Evolutionary conservation across 202 grass and related monocot species (phyloP).

Genomic region (Zoysia matrella): DNA sequence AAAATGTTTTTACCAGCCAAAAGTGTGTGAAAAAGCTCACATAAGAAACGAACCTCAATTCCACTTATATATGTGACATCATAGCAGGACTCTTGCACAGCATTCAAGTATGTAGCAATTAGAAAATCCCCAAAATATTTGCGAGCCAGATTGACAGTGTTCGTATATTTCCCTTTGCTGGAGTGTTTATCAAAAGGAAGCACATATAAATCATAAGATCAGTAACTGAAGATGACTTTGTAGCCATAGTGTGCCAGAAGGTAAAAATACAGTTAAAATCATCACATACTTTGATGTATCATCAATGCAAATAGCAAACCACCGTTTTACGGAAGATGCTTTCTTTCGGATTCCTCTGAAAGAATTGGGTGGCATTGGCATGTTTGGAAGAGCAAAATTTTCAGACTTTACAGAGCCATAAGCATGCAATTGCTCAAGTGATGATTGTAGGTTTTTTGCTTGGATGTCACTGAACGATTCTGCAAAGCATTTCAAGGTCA

Average conservation of each 20-base stretch:
- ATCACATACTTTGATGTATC: constrained; percentile 77
- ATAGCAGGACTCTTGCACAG: constrained; percentile 76
- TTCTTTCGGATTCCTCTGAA: constrained; percentile 89
- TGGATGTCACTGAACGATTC: constrained; percentile 68
- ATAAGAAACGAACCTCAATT: constrained; percentile 75
- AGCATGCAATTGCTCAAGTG: constrained; percentile 69
- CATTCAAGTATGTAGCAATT: constrained; percentile 82
- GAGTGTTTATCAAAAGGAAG: constrained; percentile 41
- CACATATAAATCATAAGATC: constrained; percentile 30
- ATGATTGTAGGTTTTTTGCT: constrained; percentile 60
- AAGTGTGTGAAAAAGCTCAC: constrained; percentile 15
- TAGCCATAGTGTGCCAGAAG: constrained; percentile 31
- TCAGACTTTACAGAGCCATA: constrained; percentile 48
- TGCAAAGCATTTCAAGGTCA: constrained; percentile 49
- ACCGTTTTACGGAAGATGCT: constrained; percentile 73
- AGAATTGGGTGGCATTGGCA: constrained; percentile 69
- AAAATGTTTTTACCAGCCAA: constrained; percentile 8
- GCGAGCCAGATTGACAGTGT: constrained; percentile 72
- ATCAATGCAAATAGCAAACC: constrained; percentile 86
- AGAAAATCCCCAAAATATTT: constrained; percentile 96
- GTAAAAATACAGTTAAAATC: constrained; percentile 29
- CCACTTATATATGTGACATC: constrained; percentile 70
- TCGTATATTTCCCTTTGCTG: constrained; percentile 86
- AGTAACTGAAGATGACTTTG: constrained; percentile 24
- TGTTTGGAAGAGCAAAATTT: constrained; percentile 71